A percentile compares a stretch with the other conserved stretches of the same genome.
These are phyloP conservation scores for Asterophora parasitica DNA, from an alignment of 768 basidiomycete species.

Conservation along the genomic window DNA sequence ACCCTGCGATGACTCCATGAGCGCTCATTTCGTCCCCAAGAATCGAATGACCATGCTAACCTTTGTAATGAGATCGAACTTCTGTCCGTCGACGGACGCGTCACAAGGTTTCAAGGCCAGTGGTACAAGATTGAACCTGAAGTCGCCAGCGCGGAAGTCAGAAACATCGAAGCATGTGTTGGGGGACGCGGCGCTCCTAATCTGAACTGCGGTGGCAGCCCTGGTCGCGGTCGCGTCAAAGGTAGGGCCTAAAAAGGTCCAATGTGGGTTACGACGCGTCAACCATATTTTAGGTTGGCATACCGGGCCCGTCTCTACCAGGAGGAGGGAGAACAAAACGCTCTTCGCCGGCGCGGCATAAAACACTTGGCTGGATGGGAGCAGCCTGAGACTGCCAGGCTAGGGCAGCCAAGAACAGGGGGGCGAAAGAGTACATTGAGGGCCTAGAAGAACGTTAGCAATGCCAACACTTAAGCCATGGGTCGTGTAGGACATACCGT, in stretches of 20 bases:
- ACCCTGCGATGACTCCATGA: slow-evolving; percentile 12
- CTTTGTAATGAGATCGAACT: slow-evolving; percentile 29
- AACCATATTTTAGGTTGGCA: background rate
- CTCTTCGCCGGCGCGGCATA: slow-evolving; percentile 11
- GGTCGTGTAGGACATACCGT: slow-evolving; percentile 7
- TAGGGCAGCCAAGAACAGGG: slow-evolving; percentile 5
- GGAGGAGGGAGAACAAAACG: slow-evolving; percentile 19
- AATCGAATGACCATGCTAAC: slow-evolving; percentile 3
- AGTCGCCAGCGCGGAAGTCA: slow-evolving; percentile 26
- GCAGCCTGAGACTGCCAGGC: slow-evolving; percentile 8
- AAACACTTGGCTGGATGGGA: background rate
- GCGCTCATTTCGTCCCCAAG: background rate
- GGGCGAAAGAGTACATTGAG: slow-evolving; percentile 2
- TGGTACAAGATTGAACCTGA: slow-evolving; percentile 29
- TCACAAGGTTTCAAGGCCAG: slow-evolving; percentile 24
- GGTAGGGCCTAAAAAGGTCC: slow-evolving; percentile 15
- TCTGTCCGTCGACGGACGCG: slow-evolving; percentile 22
- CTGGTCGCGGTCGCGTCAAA: slow-evolving; percentile 27
- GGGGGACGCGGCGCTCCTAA: slow-evolving; percentile 22
- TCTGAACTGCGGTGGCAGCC: slow-evolving; percentile 22
- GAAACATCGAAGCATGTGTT: slow-evolving; percentile 25
- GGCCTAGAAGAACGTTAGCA: background rate
- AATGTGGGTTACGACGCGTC: background rate
- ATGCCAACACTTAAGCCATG: no score
- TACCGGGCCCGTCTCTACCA: slow-evolving; percentile 16